Base-by-base conservation (phyloP, 1,139 yeast species). In the Arxiozyma bovina region DNA sequence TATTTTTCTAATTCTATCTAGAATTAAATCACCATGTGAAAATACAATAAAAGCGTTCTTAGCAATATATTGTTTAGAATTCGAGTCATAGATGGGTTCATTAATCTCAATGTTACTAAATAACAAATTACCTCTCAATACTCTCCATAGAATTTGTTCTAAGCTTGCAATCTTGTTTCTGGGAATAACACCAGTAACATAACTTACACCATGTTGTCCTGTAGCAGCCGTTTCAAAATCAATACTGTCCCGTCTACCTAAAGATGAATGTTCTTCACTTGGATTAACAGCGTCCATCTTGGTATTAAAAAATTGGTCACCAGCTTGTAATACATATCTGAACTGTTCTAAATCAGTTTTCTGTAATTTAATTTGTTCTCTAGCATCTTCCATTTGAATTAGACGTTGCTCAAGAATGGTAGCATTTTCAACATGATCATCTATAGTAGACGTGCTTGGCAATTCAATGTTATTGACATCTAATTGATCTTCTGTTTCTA, bases 61-160 rank as follows among this genome's bases (percentile, higher is more conserved):
- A 54, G 74, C 76, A n/a, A 80, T 75, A 38, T 71, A 69, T 52
- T 76, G 77, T 54, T 79, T 75, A 17, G 79, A 68, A 54, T 75
- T 74, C 25, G 77, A 72, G 55, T 82, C 84, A 53, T 76, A 74
- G 50, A 81, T 71, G 25, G 82, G 79, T 61, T 83, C 85, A 2
- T 77, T 73, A 58, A 90, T 77, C 60, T 86, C 90, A 56, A 82
- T 79, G 60, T 83, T 81, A 61, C 81, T 82, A 71, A 89, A 83
- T 69, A 78, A 87, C 65, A 93, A 74, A 70, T 91, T 91, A 68
- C 99, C 97, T 70, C 97, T 83, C 62, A 93, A 77, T 1, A 84
- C 83, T 72, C 99, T 81, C 98, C 98, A 93, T 60, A 94, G 76
- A 54, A 94, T 89, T 63, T 89, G 87, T 68, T 90, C 96, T 61